phyloP scores from a whole-genome alignment of 805 yeast genomes.

The Torulaspora indica region DNA sequence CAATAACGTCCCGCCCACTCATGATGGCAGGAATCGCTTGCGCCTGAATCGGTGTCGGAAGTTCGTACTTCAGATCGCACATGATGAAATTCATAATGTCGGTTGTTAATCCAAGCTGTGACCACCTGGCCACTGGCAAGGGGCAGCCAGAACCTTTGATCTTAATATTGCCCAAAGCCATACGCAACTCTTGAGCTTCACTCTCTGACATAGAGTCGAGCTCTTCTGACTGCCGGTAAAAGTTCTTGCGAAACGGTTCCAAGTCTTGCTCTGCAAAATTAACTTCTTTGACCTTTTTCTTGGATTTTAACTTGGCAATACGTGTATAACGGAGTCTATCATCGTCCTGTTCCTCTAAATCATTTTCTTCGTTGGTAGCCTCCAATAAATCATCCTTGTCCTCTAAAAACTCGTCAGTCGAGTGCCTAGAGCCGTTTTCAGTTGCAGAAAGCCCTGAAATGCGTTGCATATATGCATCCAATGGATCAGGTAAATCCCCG shows the following conservation, averaged over 20 bases:
- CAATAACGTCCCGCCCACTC: constrained; percentile 86
- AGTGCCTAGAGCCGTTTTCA: constrained; percentile 3
- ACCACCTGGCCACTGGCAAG: constrained; percentile 70
- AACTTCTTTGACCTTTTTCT: constrained; percentile 34
- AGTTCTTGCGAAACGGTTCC: constrained; percentile 53
- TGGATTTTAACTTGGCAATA: constrained; percentile 38
- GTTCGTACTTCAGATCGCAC: constrained; percentile 45
- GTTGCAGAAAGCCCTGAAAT: not conserved
- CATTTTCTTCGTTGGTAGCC: constrained; percentile 28
- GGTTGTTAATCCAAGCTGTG: constrained; percentile 72
- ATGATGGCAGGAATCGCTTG: constrained; percentile 88
- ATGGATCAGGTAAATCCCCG: too few relatives aligned
- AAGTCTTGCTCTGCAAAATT: constrained; percentile 37
- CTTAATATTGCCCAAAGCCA: constrained; percentile 57
- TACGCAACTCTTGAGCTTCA: constrained; percentile 53
- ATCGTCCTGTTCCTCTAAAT: constrained; percentile 14
- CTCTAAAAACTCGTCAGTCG: constrained; percentile 21
- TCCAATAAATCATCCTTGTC: constrained; percentile 23
- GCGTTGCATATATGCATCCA: constrained; percentile 43
- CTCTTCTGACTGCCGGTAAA: constrained; percentile 60
- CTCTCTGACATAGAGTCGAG: constrained; percentile 44
- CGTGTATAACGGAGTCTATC: constrained; percentile 37
- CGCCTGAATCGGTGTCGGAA: constrained; percentile 84
- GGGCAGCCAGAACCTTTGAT: constrained; percentile 57
- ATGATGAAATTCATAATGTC: constrained; percentile 50